Conservation (phyloP, 78 protist genomes). For the Cyanophora paradoxa region DNA sequence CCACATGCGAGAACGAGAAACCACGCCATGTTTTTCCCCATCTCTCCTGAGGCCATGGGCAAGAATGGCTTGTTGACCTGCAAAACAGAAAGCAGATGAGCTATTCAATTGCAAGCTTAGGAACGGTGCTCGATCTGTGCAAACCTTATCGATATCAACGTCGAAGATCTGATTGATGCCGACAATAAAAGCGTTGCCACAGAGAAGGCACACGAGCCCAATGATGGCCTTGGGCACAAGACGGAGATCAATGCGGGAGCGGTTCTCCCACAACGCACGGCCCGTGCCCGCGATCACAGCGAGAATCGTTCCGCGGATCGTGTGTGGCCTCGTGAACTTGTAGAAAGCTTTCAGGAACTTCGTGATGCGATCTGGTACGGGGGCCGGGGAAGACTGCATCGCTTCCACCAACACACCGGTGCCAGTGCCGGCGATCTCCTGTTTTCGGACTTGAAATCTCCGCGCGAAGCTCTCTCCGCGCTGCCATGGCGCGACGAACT, state of each 20-base stretch:
- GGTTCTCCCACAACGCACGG: too few species aligned
- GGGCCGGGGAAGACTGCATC: too few species aligned
- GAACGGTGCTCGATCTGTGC: not conserved
- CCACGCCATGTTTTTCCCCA: constrained; percentile 1
- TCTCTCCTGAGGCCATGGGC: constrained; percentile 9
- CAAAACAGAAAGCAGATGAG: not conserved
- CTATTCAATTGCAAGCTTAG: not conserved
- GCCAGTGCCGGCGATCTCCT: too few species aligned
- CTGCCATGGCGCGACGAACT: too few species aligned
- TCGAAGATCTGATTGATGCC: constrained; percentile 25
- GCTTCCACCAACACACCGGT: too few species aligned
- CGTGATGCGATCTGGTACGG: too few species aligned
- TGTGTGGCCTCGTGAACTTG: constrained; percentile 15
- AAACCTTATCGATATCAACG: constrained; percentile 14
- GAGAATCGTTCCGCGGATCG: constrained; percentile 20
- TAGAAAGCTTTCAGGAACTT: not conserved
- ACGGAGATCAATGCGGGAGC: too few species aligned
- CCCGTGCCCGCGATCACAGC: too few species aligned
- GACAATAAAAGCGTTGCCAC: constrained; percentile 19
- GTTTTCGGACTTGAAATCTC: too few species aligned
- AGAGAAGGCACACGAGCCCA: constrained; percentile 9
- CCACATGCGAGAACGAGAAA: not conserved
- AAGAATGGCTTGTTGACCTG: constrained; percentile 18
- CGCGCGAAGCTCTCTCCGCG: too few species aligned
- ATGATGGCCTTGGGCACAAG: too few species aligned